These are phyloP conservation scores for Suillus americanus DNA, from an alignment of 768 basidiomycete genomes.

Conservation along the genomic window DNA sequence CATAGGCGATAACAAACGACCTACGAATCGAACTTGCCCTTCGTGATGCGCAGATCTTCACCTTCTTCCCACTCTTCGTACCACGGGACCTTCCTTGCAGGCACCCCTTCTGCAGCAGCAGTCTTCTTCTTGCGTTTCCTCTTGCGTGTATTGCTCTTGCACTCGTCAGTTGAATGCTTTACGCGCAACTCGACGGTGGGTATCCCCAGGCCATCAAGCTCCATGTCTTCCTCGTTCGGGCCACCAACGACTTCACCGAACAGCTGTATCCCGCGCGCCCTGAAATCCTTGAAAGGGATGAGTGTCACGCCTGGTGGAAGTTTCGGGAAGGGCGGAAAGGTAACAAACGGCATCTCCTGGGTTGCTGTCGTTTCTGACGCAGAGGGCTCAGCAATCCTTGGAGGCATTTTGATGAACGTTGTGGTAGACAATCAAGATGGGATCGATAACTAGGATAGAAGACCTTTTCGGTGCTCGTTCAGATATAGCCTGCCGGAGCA, in stretches of 20 bases:
- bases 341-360: constrained; percentile 24
- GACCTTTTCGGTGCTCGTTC: not conserved
- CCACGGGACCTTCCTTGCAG: constrained; percentile 45
- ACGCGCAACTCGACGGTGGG: constrained; percentile 57
- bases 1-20: constrained; percentile 20
- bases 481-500: not conserved
- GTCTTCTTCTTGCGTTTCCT: constrained; percentile 44
- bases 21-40: constrained; percentile 50
- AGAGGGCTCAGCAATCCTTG: constrained; percentile 13
- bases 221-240: constrained; percentile 45
- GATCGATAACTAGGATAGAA: constrained; percentile 1
- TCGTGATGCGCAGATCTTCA: constrained; percentile 47
- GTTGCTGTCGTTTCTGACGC: constrained; percentile 12
- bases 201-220: constrained; percentile 67
- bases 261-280: constrained; percentile 56
- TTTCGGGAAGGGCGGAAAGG: constrained; percentile 49
- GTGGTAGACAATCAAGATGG: constrained; percentile 15
- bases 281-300: constrained; percentile 57
- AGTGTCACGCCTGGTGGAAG: constrained; percentile 46
- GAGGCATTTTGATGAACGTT: constrained; percentile 21
- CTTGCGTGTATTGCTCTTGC: constrained; percentile 56
- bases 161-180: constrained; percentile 54
- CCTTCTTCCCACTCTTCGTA: constrained; percentile 71
- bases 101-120: constrained; percentile 15
- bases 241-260: constrained; percentile 36